Percentiles rank a stretch among this genome's conserved stretches.
phyloP scores from a whole-genome alignment of 1,284 basidiomycete genomes.

The Exobasidium rhododendri region DNA sequence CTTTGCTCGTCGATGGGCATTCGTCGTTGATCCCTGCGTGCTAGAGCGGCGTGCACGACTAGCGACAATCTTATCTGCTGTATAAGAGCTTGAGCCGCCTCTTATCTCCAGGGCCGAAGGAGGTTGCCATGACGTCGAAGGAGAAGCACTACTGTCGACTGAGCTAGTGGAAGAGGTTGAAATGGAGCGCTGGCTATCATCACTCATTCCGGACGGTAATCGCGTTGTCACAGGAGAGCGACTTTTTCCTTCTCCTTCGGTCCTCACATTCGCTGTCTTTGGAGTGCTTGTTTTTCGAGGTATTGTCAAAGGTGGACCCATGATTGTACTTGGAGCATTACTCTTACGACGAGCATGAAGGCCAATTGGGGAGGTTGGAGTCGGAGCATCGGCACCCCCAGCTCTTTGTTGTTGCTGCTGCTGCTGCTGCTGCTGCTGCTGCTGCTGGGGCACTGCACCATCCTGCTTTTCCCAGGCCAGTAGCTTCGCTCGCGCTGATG shows the following conservation, averaged over 20 bases:
- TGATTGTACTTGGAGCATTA: background rate
- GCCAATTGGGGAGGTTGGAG: background rate
- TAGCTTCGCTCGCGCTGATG: constrained; percentile 5
- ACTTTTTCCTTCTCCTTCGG: background rate
- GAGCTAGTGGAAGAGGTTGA: constrained; percentile 16
- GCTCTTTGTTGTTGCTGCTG: background rate
- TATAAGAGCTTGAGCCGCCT: background rate
- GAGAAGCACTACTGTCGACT: constrained; percentile 27
- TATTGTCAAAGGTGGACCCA: constrained; percentile 14
- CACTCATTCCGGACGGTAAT: background rate
- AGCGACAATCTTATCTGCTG: background rate
- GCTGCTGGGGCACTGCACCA: background rate
- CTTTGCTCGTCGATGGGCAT: constrained; percentile 46
- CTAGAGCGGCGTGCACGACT: background rate
- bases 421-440: too few relatives aligned
- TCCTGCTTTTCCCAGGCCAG: constrained; percentile 2
- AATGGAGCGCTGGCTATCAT: background rate
- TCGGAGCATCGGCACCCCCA: too few relatives aligned
- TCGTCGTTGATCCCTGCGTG: constrained; percentile 9
- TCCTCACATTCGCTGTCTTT: background rate
- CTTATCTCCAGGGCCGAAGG: background rate
- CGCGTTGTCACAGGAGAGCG: background rate
- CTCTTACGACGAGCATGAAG: background rate
- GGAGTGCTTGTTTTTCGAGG: constrained; percentile 9
- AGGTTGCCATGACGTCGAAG: constrained; percentile 21